phyloP scores from a whole-genome alignment of 352 stramenopile genomes.

The Phytopythium cucurbitacearum region DNA sequence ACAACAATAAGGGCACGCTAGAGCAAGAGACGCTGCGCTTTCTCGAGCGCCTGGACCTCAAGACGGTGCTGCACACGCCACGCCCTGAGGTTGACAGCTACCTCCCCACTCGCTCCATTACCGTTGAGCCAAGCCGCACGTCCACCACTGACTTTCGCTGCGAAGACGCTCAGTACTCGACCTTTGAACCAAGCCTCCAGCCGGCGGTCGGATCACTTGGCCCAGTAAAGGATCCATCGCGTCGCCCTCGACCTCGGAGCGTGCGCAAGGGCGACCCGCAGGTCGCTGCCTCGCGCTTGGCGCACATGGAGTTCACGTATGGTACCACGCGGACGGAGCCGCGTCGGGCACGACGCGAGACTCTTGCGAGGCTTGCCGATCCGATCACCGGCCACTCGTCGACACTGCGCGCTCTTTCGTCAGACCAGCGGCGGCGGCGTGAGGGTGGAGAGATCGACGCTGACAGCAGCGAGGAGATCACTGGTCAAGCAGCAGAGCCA shows the following conservation, averaged over 20 bases:
- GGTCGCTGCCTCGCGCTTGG: constrained; percentile 22
- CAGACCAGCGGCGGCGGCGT: constrained; percentile 45
- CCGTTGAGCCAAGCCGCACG: too few relatives aligned
- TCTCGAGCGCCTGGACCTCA: constrained; percentile 59
- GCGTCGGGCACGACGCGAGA: constrained; percentile 51
- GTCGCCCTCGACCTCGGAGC: constrained; percentile 1
- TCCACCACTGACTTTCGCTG: too few relatives aligned
- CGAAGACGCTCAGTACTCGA: too few relatives aligned
- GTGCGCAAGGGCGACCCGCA: constrained; percentile 1
- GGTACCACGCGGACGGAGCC: constrained; percentile 38
- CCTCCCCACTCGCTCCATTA: constrained; percentile 10
- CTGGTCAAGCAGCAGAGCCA: neutral
- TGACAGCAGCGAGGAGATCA: neutral
- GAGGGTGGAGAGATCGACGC: constrained; percentile 19
- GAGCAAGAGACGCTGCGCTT: constrained; percentile 50
- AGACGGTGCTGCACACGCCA: constrained; percentile 52
- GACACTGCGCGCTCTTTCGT: constrained; percentile 56
- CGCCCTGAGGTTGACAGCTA: constrained; percentile 51
- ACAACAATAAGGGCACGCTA: constrained; percentile 13
- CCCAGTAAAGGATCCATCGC: neutral
- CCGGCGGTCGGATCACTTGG: neutral
- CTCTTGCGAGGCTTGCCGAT: constrained; percentile 58
- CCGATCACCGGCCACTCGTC: constrained; percentile 64
- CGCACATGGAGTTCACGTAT: constrained; percentile 62
- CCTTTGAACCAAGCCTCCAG: too few relatives aligned